phyloP scores from a whole-genome alignment of 2,329 filamentous ascomycete genomes.

The Alternaria dauci region DNA sequence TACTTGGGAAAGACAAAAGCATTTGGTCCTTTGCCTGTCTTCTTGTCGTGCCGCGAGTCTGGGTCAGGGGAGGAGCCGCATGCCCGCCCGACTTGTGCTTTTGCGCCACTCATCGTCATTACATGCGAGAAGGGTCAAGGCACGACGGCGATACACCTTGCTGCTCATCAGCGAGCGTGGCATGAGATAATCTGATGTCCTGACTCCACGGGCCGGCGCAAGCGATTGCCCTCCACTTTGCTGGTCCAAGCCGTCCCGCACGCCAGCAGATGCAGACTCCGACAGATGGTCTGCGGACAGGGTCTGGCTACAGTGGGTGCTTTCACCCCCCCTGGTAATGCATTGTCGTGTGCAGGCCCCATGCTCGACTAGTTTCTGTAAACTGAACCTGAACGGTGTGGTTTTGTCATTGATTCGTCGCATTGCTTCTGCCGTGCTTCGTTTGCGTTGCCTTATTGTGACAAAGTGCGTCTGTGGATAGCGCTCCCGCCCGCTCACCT shows the following conservation, averaged over 20 bases:
- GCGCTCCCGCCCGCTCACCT: conserved; percentile 48
- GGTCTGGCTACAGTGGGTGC: conserved; percentile 46
- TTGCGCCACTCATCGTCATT: conserved; percentile 14
- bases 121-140: conserved; percentile 6
- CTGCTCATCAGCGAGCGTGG: conserved; percentile 24
- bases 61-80: conserved; percentile 50
- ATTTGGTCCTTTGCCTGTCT: conserved; percentile 31
- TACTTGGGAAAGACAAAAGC: conserved; percentile 46
- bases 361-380: conserved; percentile 42
- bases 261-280: conserved; percentile 48
- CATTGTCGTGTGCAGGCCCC: conserved; percentile 47
- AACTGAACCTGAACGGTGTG: conserved; percentile 49
- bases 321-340: conserved; percentile 41
- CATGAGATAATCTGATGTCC: conserved; percentile 17
- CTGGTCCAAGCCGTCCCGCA: conserved; percentile 53
- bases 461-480: conserved; percentile 48
- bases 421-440: conserved; percentile 52
- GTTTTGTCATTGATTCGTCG: conserved; percentile 48
- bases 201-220: conserved; percentile 45
- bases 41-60: conserved; percentile 43
- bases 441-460: conserved; percentile 50
- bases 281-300: conserved; percentile 44
- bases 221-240: conserved; percentile 47
- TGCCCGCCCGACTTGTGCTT: conserved; percentile 21
- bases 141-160: conserved; percentile 12